A percentile compares a stretch with the other conserved stretches of the same genome.
These are phyloP conservation scores for Decorospora gaudefroyi DNA, from an alignment of 2,329 filamentous ascomycete genomes.

Conservation along the genomic window DNA sequence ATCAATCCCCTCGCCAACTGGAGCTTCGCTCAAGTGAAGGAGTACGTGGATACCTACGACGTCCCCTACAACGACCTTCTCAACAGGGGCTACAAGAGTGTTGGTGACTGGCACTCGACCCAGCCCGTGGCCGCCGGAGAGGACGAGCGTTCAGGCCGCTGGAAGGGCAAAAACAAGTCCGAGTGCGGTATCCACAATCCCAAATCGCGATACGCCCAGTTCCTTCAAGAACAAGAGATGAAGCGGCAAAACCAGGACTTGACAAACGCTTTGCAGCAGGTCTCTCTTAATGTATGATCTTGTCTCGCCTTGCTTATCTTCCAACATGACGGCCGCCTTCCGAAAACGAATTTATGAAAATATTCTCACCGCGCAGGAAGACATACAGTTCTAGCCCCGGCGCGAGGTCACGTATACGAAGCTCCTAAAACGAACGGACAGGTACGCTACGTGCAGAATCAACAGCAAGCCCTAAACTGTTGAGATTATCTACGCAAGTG, in stretches of 20 bases:
- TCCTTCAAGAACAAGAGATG: conserved; percentile 72
- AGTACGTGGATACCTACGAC: conserved; percentile 81
- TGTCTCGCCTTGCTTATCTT: too few relatives aligned
- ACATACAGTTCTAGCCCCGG: too few relatives aligned
- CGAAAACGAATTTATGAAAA: too few relatives aligned
- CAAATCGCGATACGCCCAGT: conserved; percentile 88
- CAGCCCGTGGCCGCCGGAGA: conserved; percentile 85
- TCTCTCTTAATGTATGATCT: conserved; percentile 31
- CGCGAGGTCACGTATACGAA: too few relatives aligned
- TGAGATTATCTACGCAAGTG: too few relatives aligned
- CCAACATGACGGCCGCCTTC: too few relatives aligned
- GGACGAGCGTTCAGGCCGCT: conserved; percentile 93
- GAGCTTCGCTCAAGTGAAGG: conserved; percentile 86
- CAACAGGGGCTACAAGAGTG: conserved; percentile 93
- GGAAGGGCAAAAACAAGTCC: conserved; percentile 95
- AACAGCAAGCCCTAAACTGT: too few relatives aligned
- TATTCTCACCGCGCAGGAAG: too few relatives aligned
- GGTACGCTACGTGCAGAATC: too few relatives aligned
- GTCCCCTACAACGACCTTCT: conserved; percentile 94
- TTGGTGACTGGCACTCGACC: conserved; percentile 98
- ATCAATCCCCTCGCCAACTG: conserved; percentile 97
- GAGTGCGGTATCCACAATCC: conserved; percentile 99
- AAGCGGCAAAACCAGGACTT: conserved; percentile 55
- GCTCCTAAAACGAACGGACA: too few relatives aligned
- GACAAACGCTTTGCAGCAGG: conserved; percentile 39